Conservation (phyloP, 2,329 filamentous ascomycete species). For the Sordariomycetes sp. region DNA sequence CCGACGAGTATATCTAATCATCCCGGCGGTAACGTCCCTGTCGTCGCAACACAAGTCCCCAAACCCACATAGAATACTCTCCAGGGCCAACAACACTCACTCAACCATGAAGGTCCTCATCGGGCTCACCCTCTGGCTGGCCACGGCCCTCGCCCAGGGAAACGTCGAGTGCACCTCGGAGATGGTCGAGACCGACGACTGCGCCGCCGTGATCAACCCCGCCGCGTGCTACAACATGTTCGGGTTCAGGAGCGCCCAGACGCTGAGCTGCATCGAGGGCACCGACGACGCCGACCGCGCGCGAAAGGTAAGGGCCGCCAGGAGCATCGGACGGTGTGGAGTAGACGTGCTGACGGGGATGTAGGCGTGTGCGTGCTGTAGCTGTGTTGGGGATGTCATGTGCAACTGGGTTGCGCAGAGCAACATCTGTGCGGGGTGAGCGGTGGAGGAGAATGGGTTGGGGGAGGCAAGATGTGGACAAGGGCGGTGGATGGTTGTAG, state of each 20-base stretch:
- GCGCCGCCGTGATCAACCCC: conserved; percentile 25
- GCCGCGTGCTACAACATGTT: conserved; percentile 29
- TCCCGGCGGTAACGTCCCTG: background rate
- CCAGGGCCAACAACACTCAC: background rate
- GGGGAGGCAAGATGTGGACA: no score
- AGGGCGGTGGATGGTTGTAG: no score
- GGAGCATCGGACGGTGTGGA: background rate
- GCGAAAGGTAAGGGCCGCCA: conserved; percentile 16
- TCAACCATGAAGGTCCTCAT: background rate
- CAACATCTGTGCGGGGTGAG: no score
- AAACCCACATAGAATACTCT: background rate
- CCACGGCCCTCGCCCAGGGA: conserved; percentile 14
- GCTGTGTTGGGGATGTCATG: conserved; percentile 21
- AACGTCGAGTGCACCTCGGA: conserved; percentile 19
- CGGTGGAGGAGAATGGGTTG: no score
- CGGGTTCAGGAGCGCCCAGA: conserved; percentile 17
- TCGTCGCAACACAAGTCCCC: background rate
- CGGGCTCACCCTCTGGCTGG: conserved; percentile 8
- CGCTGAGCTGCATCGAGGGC: conserved; percentile 23
- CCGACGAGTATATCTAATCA: background rate
- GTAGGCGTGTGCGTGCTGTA: conserved; percentile 25
- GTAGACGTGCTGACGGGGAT: background rate
- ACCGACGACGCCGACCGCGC: conserved; percentile 18
- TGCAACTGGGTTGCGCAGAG: conserved; percentile 20
- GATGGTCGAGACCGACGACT: conserved; percentile 22